Evolutionary conservation across 495 filamentous ascomycete genomes (phyloP).

Genomic region (Bryoglossum gracile): DNA sequence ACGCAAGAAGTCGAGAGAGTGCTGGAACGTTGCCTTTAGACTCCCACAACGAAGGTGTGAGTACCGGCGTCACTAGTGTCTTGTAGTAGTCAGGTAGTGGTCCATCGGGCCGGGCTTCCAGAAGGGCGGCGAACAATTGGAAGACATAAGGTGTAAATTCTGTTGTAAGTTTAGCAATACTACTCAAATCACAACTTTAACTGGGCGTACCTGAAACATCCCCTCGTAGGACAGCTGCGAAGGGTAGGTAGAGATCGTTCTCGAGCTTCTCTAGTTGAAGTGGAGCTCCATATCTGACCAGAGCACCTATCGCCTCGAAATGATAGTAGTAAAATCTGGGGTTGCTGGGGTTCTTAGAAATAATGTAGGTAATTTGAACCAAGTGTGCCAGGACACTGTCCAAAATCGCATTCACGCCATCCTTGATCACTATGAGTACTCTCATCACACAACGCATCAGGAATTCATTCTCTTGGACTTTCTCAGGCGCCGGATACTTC

Average conservation of each 20-base stretch:
- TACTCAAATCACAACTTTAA: background rate
- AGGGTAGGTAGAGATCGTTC: slow-evolving; percentile 65
- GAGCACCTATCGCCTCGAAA: slow-evolving; percentile 93
- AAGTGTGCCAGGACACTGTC: slow-evolving; percentile 71
- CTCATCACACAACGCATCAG: slow-evolving; percentile 98
- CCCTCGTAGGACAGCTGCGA: slow-evolving; percentile 64
- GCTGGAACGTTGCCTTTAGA: slow-evolving; percentile 88
- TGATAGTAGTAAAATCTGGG: slow-evolving; percentile 97
- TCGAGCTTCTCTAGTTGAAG: slow-evolving; percentile 67
- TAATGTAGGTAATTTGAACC: slow-evolving; percentile 79
- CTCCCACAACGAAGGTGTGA: slow-evolving; percentile 77
- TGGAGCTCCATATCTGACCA: slow-evolving; percentile 68
- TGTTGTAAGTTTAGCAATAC: slow-evolving; percentile 26
- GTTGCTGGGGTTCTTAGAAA: slow-evolving; percentile 90
- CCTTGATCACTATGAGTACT: slow-evolving; percentile 85
- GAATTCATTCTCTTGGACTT: slow-evolving; percentile 98
- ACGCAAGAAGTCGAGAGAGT: slow-evolving; percentile 72
- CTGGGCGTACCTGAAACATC: slow-evolving; percentile 63
- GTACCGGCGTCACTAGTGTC: slow-evolving; percentile 62
- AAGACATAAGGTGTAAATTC: slow-evolving; percentile 97
- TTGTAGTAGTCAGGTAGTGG: slow-evolving; percentile 71
- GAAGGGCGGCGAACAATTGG: slow-evolving; percentile 83
- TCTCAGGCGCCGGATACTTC: slow-evolving; percentile 70
- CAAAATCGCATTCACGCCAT: slow-evolving; percentile 59
- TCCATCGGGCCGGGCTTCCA: slow-evolving; percentile 71